A percentile compares a stretch with the other conserved stretches of the same genome.
These are phyloP conservation scores for Pestalotiopsis fici DNA, from an alignment of 2,329 filamentous ascomycete species.

Conservation along the genomic window DNA sequence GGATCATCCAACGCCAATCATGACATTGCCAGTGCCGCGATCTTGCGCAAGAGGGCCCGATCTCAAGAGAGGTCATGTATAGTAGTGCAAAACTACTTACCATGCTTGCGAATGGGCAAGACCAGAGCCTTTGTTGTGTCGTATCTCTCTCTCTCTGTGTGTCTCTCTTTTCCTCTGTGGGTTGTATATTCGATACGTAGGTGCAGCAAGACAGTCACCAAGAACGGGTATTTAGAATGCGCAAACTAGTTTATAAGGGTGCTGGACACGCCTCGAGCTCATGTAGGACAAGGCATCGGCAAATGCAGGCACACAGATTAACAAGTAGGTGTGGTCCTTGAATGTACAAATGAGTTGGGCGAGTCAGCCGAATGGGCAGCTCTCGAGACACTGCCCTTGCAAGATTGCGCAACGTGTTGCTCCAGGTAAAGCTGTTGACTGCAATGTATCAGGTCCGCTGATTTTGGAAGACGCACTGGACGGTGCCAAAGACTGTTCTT, in stretches of 20 bases:
- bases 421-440: background rate
- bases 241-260: slow-evolving; percentile 2
- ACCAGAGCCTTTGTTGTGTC: background rate
- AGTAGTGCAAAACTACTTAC: background rate
- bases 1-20: background rate
- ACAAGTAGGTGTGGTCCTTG: slow-evolving; percentile 9
- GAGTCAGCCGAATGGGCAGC: background rate
- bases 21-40: background rate
- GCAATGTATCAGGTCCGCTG: slow-evolving; percentile 6
- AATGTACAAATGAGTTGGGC: background rate
- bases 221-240: background rate
- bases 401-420: slow-evolving; percentile 1
- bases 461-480: background rate
- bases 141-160: background rate
- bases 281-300: slow-evolving; percentile 5
- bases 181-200: background rate
- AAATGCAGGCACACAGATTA: slow-evolving; percentile 8
- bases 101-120: slow-evolving; percentile 11
- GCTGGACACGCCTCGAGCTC: background rate
- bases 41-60: background rate
- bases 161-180: background rate
- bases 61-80: background rate
- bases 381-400: background rate
- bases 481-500: background rate
- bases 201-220: background rate